A percentile compares a stretch with the other conserved stretches of the same genome.
These are phyloP conservation scores for Brassica rapa DNA, from an alignment of 345 rosid genomes.

Conservation along the genomic window DNA sequence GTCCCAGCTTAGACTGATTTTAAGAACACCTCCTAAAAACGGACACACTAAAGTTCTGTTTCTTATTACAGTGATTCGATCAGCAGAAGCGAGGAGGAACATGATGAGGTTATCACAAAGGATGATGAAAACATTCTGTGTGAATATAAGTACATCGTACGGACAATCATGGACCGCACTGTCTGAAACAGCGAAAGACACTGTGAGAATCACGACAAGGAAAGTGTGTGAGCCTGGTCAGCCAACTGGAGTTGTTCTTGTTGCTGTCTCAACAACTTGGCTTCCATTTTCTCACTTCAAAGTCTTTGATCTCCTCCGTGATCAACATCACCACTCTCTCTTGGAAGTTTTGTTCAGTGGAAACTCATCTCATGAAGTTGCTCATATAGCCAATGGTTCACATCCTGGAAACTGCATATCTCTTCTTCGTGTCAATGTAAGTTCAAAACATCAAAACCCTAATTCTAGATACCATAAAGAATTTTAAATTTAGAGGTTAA, in stretches of 20 bases:
- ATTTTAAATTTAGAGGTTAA: background rate
- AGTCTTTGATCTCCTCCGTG: constrained; percentile 75
- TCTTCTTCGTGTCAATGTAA: constrained; percentile 87
- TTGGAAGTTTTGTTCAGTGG: constrained; percentile 82
- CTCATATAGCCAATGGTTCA: constrained; percentile 92
- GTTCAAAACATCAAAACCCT: background rate
- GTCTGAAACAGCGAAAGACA: constrained; percentile 57
- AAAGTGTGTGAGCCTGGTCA: constrained; percentile 76
- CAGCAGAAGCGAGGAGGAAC: constrained; percentile 77
- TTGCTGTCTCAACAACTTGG: constrained; percentile 86
- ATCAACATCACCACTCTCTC: constrained; percentile 74
- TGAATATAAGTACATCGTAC: constrained; percentile 56
- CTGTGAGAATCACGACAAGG: constrained; percentile 77
- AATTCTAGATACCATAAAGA: background rate
- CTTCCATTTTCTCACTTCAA: constrained; percentile 67
- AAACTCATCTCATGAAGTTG: constrained; percentile 82
- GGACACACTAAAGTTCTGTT: background rate
- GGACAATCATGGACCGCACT: constrained; percentile 91
- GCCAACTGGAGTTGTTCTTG: constrained; percentile 76
- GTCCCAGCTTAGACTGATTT: too few species aligned
- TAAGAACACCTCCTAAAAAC: background rate
- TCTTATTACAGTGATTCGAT: constrained; percentile 57
- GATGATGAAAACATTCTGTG: constrained; percentile 75
- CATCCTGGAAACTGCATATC: constrained; percentile 96
- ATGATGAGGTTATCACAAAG: constrained; percentile 79